Evolutionary conservation across 1,284 basidiomycete species (phyloP).

Genomic region (Schizophyllum commune): DNA sequence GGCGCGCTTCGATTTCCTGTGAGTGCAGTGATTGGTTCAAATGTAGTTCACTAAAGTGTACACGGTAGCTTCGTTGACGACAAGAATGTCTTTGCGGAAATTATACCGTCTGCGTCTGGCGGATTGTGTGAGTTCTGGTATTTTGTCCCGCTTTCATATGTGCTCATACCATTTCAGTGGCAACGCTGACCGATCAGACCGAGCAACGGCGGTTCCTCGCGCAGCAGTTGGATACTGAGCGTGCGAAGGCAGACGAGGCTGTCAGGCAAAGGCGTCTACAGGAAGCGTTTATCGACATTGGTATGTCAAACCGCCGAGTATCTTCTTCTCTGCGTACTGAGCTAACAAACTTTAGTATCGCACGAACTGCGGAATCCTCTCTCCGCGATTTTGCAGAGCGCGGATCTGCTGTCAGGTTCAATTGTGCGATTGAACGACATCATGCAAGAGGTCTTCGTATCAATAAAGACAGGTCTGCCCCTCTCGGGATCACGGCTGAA

Average conservation of each 20-base stretch:
- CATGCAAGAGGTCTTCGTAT: background rate
- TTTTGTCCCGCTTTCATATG: background rate
- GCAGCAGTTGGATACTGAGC: slow-evolving; percentile 3
- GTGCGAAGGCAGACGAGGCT: slow-evolving; percentile 6
- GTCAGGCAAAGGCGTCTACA: slow-evolving; percentile 4
- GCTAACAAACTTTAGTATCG: background rate
- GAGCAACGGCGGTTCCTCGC: slow-evolving; percentile 2
- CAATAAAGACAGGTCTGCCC: background rate
- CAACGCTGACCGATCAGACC: slow-evolving; percentile 7
- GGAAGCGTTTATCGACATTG: slow-evolving; percentile 6
- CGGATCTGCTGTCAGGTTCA: slow-evolving; percentile 2
- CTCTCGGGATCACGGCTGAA: background rate
- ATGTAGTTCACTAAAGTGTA: too few relatives aligned
- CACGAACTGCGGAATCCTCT: slow-evolving; percentile 9
- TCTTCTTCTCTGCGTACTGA: background rate
- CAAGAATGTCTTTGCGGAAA: background rate
- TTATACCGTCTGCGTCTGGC: background rate
- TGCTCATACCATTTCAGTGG: background rate
- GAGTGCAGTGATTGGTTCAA: background rate
- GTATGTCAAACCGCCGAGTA: background rate
- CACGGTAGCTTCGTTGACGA: background rate
- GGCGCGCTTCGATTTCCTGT: background rate
- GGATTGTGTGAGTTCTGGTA: background rate
- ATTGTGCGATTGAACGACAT: background rate
- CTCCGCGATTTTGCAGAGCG: slow-evolving; percentile 6